Evolutionary conservation across 106 monocot species (phyloP).

Genomic region (Dendrobium nobile): DNA sequence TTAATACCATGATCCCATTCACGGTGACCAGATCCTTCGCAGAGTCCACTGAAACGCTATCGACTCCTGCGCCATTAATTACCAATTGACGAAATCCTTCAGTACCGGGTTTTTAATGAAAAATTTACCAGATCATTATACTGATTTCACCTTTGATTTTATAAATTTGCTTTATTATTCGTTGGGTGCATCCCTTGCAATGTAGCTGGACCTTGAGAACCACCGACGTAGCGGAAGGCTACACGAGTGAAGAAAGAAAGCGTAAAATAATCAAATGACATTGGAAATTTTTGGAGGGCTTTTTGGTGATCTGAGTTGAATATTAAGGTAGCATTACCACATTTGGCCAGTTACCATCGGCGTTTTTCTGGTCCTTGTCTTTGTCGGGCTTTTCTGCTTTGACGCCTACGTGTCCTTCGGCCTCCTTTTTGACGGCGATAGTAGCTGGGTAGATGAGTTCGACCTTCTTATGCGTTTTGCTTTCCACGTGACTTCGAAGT

Average conservation of each 20-base stretch:
- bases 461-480: constrained; percentile 42
- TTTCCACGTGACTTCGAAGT: constrained; percentile 32
- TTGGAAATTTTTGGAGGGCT: background rate
- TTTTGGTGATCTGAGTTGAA: background rate
- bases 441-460: constrained; percentile 33
- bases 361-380: constrained; percentile 13
- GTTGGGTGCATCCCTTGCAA: constrained; percentile 67
- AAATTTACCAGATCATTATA: background rate
- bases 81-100: background rate
- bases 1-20: constrained; percentile 76
- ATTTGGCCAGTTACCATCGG: constrained; percentile 28
- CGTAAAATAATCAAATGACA: background rate
- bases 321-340: background rate
- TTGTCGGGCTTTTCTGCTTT: constrained; percentile 2
- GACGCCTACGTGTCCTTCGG: background rate
- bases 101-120: background rate
- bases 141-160: constrained; percentile 57
- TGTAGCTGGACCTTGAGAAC: constrained; percentile 67
- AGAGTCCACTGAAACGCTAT: constrained; percentile 36
- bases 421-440: constrained; percentile 12
- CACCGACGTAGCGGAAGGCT: constrained; percentile 39
- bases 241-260: background rate
- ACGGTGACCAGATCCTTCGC: constrained; percentile 61
- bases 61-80: constrained; percentile 30
- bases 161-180: constrained; percentile 32